These are phyloP conservation scores for Botrytis sinoallii DNA, from an alignment of 2,329 filamentous ascomycete genomes.

Conservation along the genomic window DNA sequence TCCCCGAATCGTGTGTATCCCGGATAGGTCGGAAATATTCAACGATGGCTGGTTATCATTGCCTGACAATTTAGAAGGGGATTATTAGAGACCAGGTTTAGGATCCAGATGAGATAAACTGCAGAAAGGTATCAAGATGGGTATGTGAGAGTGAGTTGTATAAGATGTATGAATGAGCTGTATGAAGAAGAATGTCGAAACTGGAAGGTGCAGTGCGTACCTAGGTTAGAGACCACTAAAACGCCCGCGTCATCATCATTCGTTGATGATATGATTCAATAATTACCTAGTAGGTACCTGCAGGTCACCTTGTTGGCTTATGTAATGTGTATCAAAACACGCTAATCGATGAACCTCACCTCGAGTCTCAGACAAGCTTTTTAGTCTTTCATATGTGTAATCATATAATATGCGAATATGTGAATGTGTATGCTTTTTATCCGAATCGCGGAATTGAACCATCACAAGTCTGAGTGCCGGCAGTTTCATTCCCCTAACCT, in stretches of 20 bases:
- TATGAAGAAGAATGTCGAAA: not conserved
- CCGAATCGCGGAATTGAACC: not conserved
- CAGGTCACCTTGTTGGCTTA: not conserved
- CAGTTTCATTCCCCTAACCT: not conserved
- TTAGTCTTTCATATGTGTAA: not conserved
- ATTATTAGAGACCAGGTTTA: not conserved
- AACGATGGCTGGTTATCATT: not conserved
- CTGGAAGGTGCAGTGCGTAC: not conserved
- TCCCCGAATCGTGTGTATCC: constrained; percentile 9
- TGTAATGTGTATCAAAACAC: not conserved
- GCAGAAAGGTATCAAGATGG: not conserved
- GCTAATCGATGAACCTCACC: not conserved
- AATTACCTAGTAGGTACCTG: not conserved
- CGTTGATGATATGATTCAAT: not conserved
- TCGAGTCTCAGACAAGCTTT: not conserved
- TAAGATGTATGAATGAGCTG: not conserved
- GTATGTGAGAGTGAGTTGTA: not conserved
- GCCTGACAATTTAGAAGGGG: not conserved
- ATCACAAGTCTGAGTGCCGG: not conserved
- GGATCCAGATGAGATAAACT: not conserved
- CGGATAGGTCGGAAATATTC: constrained; percentile 5
- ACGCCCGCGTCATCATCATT: constrained; percentile 1
- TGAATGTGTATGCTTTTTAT: not conserved
- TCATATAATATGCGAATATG: not conserved
- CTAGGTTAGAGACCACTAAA: not conserved